Conservation (phyloP, 495 filamentous ascomycete genomes). For the Poronia punctata region DNA sequence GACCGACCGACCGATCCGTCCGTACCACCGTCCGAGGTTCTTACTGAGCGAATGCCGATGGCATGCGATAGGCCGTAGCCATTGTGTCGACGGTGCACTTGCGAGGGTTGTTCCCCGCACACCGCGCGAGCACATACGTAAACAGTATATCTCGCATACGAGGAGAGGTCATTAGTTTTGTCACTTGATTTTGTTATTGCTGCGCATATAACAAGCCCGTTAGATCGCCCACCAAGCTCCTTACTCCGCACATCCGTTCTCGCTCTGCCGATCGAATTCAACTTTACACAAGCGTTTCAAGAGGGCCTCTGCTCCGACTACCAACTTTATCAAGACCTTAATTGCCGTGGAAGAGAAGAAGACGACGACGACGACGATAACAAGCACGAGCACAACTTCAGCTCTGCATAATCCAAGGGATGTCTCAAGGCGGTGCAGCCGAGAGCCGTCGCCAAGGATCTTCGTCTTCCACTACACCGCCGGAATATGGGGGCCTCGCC, state of each 20-base stretch:
- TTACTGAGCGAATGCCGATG: slow-evolving; percentile 33
- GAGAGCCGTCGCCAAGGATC: slow-evolving; percentile 28
- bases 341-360: too few relatives aligned
- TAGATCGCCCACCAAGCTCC: background rate
- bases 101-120: slow-evolving; percentile 51
- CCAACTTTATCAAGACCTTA: too few relatives aligned
- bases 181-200: background rate
- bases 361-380: too few relatives aligned
- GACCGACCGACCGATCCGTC: background rate
- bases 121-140: slow-evolving; percentile 24
- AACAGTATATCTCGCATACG: slow-evolving; percentile 6
- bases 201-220: background rate
- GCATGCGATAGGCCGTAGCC: slow-evolving; percentile 39
- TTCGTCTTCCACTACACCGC: slow-evolving; percentile 20
- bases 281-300: slow-evolving; percentile 9
- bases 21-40: slow-evolving; percentile 1
- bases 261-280: slow-evolving; percentile 8
- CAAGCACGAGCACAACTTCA: too few relatives aligned
- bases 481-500: slow-evolving; percentile 38
- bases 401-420: slow-evolving; percentile 19
- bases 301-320: slow-evolving; percentile 21
- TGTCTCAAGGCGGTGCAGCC: slow-evolving; percentile 39
- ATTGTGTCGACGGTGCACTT: slow-evolving; percentile 40
- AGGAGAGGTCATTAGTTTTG: slow-evolving; percentile 2
- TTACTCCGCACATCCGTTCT: slow-evolving; percentile 9